A percentile compares a stretch with the other conserved stretches of the same genome.
Evolutionary conservation across 257 asterid genomes (phyloP).

Genomic region (Solanum corneliomulleri): DNA sequence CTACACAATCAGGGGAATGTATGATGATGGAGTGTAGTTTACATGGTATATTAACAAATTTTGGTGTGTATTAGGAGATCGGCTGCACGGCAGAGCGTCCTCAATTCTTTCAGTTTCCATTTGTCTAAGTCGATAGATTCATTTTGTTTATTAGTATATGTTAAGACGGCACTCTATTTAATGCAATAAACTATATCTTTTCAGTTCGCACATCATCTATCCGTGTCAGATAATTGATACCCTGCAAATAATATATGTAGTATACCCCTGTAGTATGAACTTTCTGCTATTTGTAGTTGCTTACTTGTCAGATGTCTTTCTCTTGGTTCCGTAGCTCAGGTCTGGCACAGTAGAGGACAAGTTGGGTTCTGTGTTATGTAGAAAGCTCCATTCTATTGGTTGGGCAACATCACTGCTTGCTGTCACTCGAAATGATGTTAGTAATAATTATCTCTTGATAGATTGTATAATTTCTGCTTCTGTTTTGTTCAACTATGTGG

Average conservation of each 20-base stretch:
- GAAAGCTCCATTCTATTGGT: conserved; percentile 62
- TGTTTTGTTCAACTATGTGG: neutral
- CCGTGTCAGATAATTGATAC: neutral
- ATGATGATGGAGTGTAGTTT: neutral
- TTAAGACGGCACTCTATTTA: neutral
- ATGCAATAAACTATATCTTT: neutral
- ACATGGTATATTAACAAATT: neutral
- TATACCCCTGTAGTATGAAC: neutral
- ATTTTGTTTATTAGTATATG: neutral
- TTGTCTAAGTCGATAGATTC: neutral
- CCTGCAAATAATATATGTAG: neutral
- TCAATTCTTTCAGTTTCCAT: neutral
- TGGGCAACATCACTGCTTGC: conserved; percentile 56
- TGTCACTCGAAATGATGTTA: conserved; percentile 60
- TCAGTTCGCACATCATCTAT: neutral
- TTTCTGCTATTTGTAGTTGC: neutral
- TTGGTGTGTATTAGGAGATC: neutral
- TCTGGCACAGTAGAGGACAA: conserved; percentile 76
- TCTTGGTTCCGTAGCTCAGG: conserved; percentile 90
- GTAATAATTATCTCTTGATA: conserved; percentile 2
- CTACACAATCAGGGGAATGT: neutral
- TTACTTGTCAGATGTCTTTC: conserved; percentile 22
- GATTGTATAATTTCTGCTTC: neutral
- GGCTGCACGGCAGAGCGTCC: neutral
- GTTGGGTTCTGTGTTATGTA: conserved; percentile 44